Conservation (phyloP, 2,329 filamentous ascomycete species). For the Fusarium verticillioides region DNA sequence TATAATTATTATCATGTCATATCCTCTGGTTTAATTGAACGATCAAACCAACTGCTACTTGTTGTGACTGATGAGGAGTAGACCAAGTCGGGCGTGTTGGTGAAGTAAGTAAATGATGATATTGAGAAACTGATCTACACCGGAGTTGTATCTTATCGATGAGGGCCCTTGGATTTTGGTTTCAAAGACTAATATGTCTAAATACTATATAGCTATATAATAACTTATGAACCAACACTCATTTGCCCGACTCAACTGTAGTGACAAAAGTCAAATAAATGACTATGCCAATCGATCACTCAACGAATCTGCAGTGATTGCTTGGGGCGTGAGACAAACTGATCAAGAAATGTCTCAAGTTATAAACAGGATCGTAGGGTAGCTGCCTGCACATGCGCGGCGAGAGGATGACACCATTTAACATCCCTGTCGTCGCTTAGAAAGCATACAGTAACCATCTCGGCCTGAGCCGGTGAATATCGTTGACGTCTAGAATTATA, state of each 20-base stretch:
- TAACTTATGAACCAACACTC: not conserved
- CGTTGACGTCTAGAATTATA: conserved; percentile 35
- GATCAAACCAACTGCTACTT: not conserved
- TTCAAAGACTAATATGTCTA: no score
- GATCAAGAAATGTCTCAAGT: not conserved
- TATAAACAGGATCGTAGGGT: not conserved
- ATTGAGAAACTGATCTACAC: not conserved
- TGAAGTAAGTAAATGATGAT: no score
- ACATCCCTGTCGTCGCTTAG: conserved; percentile 26
- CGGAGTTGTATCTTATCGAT: not conserved
- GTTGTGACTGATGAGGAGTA: not conserved
- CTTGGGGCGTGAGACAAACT: no score
- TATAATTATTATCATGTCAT: not conserved
- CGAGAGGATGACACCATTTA: conserved; percentile 36
- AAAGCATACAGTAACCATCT: conserved; percentile 2
- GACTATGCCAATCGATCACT: not conserved
- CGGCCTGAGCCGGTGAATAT: conserved; percentile 26
- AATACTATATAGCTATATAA: not conserved
- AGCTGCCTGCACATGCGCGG: not conserved
- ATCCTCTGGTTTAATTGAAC: not conserved
- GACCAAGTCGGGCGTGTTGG: not conserved
- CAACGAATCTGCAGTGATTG: not conserved
- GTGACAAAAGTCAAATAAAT: no score
- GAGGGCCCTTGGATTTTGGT: not conserved
- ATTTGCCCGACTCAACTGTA: not conserved